A percentile compares a stretch with the other conserved stretches of the same genome.
Evolutionary conservation across 2,329 filamentous ascomycete species (phyloP).

Genomic region (Gliomastix tumulicola): DNA sequence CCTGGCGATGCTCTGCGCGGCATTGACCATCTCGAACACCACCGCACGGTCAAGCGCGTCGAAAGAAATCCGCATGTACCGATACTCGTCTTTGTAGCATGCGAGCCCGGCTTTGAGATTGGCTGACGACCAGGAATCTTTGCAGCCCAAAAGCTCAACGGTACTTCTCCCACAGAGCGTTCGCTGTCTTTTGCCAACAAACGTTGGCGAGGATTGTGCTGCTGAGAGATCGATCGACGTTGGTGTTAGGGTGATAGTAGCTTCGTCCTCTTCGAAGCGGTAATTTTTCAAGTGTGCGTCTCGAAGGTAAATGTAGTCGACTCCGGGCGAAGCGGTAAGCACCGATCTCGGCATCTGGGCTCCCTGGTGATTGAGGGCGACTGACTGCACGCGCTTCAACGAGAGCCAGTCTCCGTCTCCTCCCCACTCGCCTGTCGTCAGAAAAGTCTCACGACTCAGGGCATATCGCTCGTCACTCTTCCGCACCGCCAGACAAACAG

Average conservation of each 20-base stretch:
- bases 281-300: constrained; percentile 1
- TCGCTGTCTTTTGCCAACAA: constrained; percentile 6
- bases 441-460: constrained; percentile 6
- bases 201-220: constrained; percentile 1
- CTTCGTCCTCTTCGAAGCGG: not conserved
- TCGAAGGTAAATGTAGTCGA: constrained; percentile 5
- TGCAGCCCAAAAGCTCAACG: not conserved
- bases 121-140: not conserved
- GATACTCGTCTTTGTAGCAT: constrained; percentile 6
- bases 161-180: not conserved
- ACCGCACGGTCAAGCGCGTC: not conserved
- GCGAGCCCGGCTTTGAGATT: constrained; percentile 2
- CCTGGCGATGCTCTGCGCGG: not conserved
- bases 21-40: not conserved
- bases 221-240: constrained; percentile 1
- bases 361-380: not conserved
- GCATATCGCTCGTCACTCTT: constrained; percentile 5
- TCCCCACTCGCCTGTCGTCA: constrained; percentile 5
- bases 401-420: constrained; percentile 4
- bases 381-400: not conserved
- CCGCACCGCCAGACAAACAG: constrained; percentile 5
- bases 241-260: not conserved
- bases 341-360: not conserved
- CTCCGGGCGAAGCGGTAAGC: not conserved
- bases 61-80: constrained; percentile 1